Evolutionary conservation across 1,284 basidiomycete genomes (phyloP), one percentile per base, ranked within the genome.

Genomic region (Rhodotorula sp.): DNA sequence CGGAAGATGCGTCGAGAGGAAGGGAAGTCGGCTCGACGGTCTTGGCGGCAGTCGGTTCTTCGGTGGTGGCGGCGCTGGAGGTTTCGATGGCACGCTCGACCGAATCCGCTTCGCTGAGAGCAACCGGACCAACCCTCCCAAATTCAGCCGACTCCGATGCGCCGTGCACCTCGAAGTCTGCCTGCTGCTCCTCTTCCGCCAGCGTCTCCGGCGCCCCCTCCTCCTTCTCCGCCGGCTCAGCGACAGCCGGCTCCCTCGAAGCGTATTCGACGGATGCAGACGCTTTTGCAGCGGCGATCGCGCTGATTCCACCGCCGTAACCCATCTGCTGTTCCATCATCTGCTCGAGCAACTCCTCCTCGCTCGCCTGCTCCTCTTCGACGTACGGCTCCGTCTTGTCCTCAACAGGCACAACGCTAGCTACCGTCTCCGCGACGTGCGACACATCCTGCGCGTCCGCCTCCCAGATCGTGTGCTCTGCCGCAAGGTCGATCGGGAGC

Each of bases 401-500:
- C 5, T 15, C 22, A 13, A n/a, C 22, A 11, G 55, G 36, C 22
- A n/a, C n/a, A 9, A n/a, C 39, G 24, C n/a, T 13, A 27, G 36
- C n/a, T 17, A 13, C 32, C 2, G 4, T 15, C 1, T 27, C 24
- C 34, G 4, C 59, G 7, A 17, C 32, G 20, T 39, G 36, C 24
- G 7, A 10, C 32, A 6, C 3, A 17, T 17, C 30, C 20, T 24
- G 8, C 5, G 2, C 54, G 24, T 39, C 24, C n/a, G 8, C 54
- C 9, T n/a, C 24, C 29, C 62, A 64, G 10, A 58, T 20, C 20
- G 55, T 58, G 29, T 64, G 62, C 48, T 58, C 56, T 46, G 48
- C 34, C 20, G 27, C 62, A 22, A 58, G 27, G 39, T 64, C 56
- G 34, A 64, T 58, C 27, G 62, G 62, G 20, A 64, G 27, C 48